Percentiles rank a stretch among this genome's conserved stretches.
These are phyloP conservation scores for Tuber microsphaerosporum DNA, from an alignment of 495 filamentous ascomycete species.

Conservation along the genomic window DNA sequence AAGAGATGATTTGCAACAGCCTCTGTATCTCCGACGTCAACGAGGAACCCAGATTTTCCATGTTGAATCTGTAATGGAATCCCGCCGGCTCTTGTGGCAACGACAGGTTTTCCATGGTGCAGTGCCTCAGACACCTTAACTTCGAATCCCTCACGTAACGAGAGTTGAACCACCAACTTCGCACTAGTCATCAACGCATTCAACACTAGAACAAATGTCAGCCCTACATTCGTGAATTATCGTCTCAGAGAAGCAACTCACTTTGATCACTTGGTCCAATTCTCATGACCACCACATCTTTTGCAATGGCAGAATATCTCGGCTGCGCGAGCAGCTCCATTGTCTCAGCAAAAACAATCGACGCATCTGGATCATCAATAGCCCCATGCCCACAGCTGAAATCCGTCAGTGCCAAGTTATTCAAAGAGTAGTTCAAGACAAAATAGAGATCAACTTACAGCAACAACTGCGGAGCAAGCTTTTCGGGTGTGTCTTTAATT, in stretches of 20 bases:
- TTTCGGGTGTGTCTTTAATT: constrained; percentile 44
- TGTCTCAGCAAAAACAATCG: constrained; percentile 63
- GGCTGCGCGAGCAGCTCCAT: constrained; percentile 57
- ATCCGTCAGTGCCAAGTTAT: constrained; percentile 9
- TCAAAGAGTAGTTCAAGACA: not conserved
- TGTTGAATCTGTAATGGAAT: constrained; percentile 76
- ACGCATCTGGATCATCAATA: constrained; percentile 77
- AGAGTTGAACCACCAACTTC: constrained; percentile 69
- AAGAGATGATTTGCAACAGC: constrained; percentile 65
- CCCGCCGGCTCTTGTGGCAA: constrained; percentile 70
- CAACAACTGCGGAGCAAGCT: constrained; percentile 62
- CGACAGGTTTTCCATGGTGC: constrained; percentile 76
- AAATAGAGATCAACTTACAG: constrained; percentile 45
- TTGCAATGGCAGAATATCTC: constrained; percentile 48
- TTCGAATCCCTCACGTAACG: constrained; percentile 79
- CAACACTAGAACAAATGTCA: constrained; percentile 47
- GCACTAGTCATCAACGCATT: constrained; percentile 72
- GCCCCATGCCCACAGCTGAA: constrained; percentile 64
- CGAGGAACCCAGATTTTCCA: constrained; percentile 67
- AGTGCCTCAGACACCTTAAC: constrained; percentile 84
- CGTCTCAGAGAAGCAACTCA: not conserved
- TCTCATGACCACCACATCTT: constrained; percentile 67
- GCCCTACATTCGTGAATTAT: not conserved
- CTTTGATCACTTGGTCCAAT: constrained; percentile 68
- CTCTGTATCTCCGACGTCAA: constrained; percentile 64